Percentiles rank a stretch among this genome's conserved stretches.
Conservation (phyloP, 495 filamentous ascomycete genomes). For the Tuber umbilicatum region DNA sequence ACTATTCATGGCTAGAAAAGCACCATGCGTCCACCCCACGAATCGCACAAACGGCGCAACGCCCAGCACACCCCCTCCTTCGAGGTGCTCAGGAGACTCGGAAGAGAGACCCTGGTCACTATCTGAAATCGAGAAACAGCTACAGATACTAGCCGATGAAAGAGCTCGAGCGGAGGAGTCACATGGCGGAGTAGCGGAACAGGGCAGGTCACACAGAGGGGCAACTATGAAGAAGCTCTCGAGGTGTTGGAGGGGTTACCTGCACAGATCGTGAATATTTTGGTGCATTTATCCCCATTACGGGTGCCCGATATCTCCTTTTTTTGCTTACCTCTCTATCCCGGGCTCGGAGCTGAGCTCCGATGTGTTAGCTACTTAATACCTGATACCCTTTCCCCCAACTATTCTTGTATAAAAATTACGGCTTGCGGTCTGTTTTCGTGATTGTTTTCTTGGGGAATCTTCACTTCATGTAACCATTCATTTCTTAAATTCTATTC, state of each 20-base stretch:
- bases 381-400: not conserved
- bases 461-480: not conserved
- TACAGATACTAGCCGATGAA: slow-evolving; percentile 25
- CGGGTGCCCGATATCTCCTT: not conserved
- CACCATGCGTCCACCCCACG: slow-evolving; percentile 6
- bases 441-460: not conserved
- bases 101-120: slow-evolving; percentile 30
- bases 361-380: not conserved
- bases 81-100: slow-evolving; percentile 23
- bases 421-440: not conserved
- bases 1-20: not conserved
- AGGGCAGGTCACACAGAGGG: not conserved
- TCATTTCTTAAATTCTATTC: not conserved
- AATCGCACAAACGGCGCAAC: slow-evolving; percentile 4
- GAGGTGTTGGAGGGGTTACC: not conserved
- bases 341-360: not conserved
- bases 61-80: slow-evolving; percentile 26
- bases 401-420: not conserved
- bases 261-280: not conserved
- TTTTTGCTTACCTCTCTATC: not conserved
- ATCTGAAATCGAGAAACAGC: slow-evolving; percentile 31
- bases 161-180: slow-evolving; percentile 6
- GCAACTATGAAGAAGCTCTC: not conserved
- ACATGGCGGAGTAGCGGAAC: slow-evolving; percentile 2
- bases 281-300: not conserved